Evolutionary conservation across 768 basidiomycete species (phyloP).

Genomic region (Clavulina sp.): DNA sequence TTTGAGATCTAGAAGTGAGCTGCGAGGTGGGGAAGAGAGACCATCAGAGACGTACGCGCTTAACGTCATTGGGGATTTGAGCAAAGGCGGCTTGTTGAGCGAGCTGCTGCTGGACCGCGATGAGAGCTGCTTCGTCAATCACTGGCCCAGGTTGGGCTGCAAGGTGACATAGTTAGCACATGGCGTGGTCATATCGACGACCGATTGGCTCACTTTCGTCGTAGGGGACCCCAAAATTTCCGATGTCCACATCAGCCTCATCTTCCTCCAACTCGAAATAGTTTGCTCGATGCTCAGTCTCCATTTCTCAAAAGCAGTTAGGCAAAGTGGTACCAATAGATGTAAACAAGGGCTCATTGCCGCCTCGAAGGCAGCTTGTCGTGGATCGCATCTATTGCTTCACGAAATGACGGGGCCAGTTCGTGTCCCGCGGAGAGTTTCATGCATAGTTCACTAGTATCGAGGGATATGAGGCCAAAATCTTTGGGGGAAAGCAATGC

Average conservation of each 20-base stretch:
- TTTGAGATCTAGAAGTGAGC: background rate
- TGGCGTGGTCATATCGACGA: background rate
- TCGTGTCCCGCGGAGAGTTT: no score
- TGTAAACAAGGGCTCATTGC: no score
- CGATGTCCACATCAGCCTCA: slow-evolving; percentile 44
- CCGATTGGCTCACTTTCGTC: slow-evolving; percentile 35
- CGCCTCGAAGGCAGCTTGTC: no score
- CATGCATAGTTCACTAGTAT: no score
- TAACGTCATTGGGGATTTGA: slow-evolving; percentile 76
- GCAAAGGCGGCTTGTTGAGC: slow-evolving; percentile 68
- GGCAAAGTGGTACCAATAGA: no score
- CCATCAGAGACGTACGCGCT: slow-evolving; percentile 39
- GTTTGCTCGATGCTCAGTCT: slow-evolving; percentile 3
- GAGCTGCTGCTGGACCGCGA: slow-evolving; percentile 69
- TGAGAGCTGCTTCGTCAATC: slow-evolving; percentile 50
- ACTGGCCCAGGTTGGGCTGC: slow-evolving; percentile 33
- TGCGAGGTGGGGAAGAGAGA: slow-evolving; percentile 8
- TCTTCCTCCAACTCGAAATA: slow-evolving; percentile 54
- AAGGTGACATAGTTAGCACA: background rate
- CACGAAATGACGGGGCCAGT: no score
- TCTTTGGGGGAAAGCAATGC: no score
- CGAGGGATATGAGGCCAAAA: no score
- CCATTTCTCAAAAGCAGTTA: background rate
- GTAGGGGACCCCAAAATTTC: slow-evolving; percentile 52
- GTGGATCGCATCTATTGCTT: no score